Base-by-base conservation (phyloP, 768 basidiomycete species). In the Xerocomellus amylosporus region DNA sequence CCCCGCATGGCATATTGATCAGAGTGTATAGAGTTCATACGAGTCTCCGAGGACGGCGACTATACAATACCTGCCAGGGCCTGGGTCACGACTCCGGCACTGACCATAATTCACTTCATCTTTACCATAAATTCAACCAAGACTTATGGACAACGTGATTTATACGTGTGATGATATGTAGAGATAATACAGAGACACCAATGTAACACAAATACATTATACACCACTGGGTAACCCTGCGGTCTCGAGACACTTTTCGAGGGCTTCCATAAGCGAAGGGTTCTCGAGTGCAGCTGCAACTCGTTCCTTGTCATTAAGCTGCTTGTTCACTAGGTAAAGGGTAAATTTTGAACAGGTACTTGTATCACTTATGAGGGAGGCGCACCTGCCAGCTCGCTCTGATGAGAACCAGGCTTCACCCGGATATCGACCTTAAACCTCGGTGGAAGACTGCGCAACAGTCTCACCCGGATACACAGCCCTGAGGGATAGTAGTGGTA, bases 281-380 rank as follows among this genome's bases (percentile, higher is more conserved):
- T 98, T 98, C 72, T 99, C 97, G 45, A 98, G 78, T 2, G 97
- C 97, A 12, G 97, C 97, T 24, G 94, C 94, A 2, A 98, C 97
- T 38, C 97, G 81, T 73, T 99, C 97, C 72, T 99, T 99, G 75
- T 99, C 97, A 64, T 99, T 99, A 33, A 99, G 78, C 65, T 99
- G 97, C 70, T 98, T 98, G 73, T 98, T 99, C 12, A 99, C 97
- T 96, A 59, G 45, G 24, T 8, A 13, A 8, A 37, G 48, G 10
- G 3, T 14, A 24, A 44, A 28, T 17, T 22, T n/a, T 4, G 8
- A 33, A 53, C 26, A n/a, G 20, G 9, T 10, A n/a, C 13, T 10
- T 30, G 6, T 14, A 8, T 26, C 2, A 8, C 33, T 15, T 24
- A 9, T 38, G 26, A 22, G 44, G 33, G 30, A 36, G 36, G 73